Conservation (phyloP, 192 early-diverging fungal species). For the Jimgerdemannia lactiflua region DNA sequence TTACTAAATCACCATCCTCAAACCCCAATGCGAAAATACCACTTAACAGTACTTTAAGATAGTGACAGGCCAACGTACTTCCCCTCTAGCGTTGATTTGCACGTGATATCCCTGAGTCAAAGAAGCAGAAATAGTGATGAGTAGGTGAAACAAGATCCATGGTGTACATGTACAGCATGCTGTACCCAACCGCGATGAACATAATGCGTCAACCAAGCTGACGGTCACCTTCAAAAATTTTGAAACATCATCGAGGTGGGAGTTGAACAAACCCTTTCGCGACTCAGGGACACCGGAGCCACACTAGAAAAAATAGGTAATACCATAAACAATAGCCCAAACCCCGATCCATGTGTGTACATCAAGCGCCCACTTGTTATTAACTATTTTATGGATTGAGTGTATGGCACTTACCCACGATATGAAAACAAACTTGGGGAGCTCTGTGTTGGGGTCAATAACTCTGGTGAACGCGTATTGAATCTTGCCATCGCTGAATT, state of each 20-base stretch:
- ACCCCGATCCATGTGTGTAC: not conserved
- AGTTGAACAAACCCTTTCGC: conserved; percentile 85
- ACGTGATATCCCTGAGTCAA: conserved; percentile 73
- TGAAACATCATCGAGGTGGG: conserved; percentile 81
- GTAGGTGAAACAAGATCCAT: not conserved
- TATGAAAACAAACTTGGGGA: conserved; percentile 90
- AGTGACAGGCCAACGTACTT: conserved; percentile 23
- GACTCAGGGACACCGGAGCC: conserved; percentile 91
- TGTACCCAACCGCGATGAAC: too few species aligned
- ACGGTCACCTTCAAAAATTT: conserved; percentile 68
- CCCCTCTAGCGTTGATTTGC: conserved; percentile 81
- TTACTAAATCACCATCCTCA: too few species aligned
- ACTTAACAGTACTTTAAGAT: not conserved
- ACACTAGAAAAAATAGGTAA: conserved; percentile 50
- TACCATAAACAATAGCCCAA: not conserved
- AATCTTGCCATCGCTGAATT: conserved; percentile 87
- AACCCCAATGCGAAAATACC: too few species aligned
- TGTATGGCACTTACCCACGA: conserved; percentile 67
- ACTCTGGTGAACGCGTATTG: conserved; percentile 86
- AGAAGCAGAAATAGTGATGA: not conserved
- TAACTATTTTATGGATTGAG: not conserved
- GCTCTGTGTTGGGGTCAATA: conserved; percentile 80
- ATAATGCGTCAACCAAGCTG: not conserved
- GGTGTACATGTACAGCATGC: not conserved
- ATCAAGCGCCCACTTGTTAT: not conserved